A percentile compares a stretch with the other conserved stretches of the same genome.
Evolutionary conservation across 1,284 basidiomycete species (phyloP).

Genomic region (Ustilago esculenta): DNA sequence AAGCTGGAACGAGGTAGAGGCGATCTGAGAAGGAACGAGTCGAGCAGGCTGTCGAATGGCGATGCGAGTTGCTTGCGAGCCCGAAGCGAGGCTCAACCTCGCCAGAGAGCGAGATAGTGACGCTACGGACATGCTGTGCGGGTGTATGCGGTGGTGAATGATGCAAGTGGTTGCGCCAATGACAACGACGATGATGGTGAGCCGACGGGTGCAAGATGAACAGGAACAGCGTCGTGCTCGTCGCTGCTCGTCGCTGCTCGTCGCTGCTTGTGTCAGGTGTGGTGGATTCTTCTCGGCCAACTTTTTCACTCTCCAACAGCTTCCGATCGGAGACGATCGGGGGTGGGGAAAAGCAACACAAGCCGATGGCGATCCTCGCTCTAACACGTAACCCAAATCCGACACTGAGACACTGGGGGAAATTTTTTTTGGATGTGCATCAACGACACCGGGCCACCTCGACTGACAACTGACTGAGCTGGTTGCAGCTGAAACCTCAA

Average conservation of each 20-base stretch:
- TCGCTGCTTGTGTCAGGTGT: no score
- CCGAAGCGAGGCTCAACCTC: conserved; percentile 25
- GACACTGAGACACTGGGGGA: no score
- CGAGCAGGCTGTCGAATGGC: conserved; percentile 10
- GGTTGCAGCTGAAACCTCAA: no score
- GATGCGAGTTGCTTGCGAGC: conserved; percentile 20
- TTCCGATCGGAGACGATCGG: no score
- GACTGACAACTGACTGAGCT: no score
- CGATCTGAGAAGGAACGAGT: conserved; percentile 10
- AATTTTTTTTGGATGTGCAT: no score
- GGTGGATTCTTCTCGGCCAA: conserved; percentile 4
- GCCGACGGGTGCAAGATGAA: conserved; percentile 3
- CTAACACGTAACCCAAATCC: no score
- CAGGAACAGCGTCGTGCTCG: neutral
- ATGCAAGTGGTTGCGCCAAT: neutral
- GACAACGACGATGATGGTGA: neutral
- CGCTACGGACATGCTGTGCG: conserved; percentile 28
- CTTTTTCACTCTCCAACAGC: conserved; percentile 4
- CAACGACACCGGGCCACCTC: no score
- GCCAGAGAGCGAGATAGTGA: conserved; percentile 35
- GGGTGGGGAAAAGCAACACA: no score
- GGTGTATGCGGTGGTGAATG: no score
- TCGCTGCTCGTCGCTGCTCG: no score
- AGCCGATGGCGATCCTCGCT: no score
- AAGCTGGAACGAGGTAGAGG: conserved; percentile 6